Conservation (phyloP, 768 basidiomycete species). For the Rhodotorula taiwanensis region DNA sequence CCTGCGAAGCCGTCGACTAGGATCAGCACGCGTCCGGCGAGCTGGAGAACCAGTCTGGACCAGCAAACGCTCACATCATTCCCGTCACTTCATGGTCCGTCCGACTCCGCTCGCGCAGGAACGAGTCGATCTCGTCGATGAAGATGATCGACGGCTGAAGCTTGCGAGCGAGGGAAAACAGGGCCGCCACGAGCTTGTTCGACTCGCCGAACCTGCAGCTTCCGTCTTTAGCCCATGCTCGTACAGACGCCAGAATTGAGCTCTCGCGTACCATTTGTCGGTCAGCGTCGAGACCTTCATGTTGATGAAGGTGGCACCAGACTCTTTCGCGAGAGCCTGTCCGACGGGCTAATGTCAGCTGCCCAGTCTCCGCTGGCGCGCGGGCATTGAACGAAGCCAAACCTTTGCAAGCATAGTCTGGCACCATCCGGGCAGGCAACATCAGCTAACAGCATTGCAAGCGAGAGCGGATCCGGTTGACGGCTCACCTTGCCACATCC, state of each 20-base stretch:
- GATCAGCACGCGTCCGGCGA: background rate
- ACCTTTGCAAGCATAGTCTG: conserved; percentile 88
- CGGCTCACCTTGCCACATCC: conserved; percentile 71
- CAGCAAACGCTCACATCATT: conserved; percentile 54
- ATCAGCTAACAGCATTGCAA: too few relatives aligned
- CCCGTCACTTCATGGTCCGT: conserved; percentile 95
- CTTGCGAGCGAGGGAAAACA: conserved; percentile 90
- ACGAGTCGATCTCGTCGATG: conserved; percentile 97
- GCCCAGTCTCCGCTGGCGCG: too few relatives aligned
- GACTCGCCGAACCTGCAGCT: conserved; percentile 71
- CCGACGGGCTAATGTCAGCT: too few relatives aligned
- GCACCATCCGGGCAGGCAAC: too few relatives aligned
- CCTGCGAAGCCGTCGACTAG: conserved; percentile 3
- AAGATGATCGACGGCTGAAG: conserved; percentile 94
- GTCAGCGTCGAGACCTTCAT: conserved; percentile 66
- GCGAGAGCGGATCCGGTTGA: background rate
- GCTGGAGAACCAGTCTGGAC: background rate
- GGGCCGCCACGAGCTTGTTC: conserved; percentile 88
- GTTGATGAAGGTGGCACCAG: conserved; percentile 93
- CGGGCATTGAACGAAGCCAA: too few relatives aligned
- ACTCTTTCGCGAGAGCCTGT: conserved; percentile 84
- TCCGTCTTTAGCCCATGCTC: too few relatives aligned
- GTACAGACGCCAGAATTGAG: background rate
- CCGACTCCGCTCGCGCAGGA: conserved; percentile 75
- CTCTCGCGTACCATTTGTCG: conserved; percentile 50